Evolutionary conservation across 2,329 filamentous ascomycete species (phyloP).

Genomic region (Aspergillus sp.): DNA sequence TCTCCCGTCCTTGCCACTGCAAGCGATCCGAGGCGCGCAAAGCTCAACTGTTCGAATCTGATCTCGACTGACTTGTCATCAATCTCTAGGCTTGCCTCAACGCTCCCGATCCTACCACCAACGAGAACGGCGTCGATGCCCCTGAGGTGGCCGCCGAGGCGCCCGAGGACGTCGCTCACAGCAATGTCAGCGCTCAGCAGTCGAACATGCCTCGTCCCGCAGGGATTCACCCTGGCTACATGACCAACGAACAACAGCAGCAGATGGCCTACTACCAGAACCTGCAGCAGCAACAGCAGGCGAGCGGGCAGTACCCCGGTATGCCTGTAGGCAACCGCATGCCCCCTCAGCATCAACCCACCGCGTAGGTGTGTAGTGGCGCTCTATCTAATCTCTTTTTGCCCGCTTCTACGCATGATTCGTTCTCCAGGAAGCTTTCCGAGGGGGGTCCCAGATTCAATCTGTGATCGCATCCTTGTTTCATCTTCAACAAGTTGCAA

Average conservation of each 20-base stretch:
- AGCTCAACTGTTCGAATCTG: too few species aligned
- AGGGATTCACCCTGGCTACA: conserved; percentile 69
- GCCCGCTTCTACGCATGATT: conserved; percentile 12
- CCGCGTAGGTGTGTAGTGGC: conserved; percentile 54
- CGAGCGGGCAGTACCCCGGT: conserved; percentile 66
- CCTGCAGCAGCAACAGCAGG: conserved; percentile 68
- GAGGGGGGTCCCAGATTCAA: conserved; percentile 17
- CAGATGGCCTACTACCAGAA: conserved; percentile 83
- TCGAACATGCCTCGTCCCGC: conserved; percentile 65
- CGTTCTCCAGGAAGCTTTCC: conserved; percentile 18
- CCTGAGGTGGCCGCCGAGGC: conserved; percentile 74
- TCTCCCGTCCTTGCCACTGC: background rate
- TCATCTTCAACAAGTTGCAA: conserved; percentile 19
- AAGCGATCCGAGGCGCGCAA: background rate
- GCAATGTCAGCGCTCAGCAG: conserved; percentile 70
- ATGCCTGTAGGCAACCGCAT: conserved; percentile 77
- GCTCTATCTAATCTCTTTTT: background rate
- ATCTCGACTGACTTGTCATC: conserved; percentile 17
- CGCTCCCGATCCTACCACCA: conserved; percentile 84
- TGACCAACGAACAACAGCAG: conserved; percentile 66
- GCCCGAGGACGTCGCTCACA: conserved; percentile 80
- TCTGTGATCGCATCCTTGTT: conserved; percentile 27
- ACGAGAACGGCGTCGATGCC: conserved; percentile 78
- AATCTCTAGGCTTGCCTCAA: conserved; percentile 83
- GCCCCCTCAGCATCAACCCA: conserved; percentile 79